Base-by-base conservation (phyloP, 345 rosid genomes). In the Toxicodendron radicans region DNA sequence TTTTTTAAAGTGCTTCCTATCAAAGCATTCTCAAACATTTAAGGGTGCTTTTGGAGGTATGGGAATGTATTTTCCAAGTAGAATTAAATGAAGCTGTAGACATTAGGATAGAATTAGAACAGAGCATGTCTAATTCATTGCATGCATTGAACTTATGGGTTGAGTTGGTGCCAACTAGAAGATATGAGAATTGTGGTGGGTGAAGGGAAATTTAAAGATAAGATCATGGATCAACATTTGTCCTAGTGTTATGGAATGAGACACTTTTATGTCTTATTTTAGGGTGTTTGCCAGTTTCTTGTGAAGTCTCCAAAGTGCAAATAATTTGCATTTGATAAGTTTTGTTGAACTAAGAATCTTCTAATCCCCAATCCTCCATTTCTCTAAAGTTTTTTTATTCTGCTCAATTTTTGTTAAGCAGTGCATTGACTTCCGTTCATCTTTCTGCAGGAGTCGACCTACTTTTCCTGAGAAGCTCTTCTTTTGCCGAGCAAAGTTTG, bases 401-500 rank as follows among this genome's bases (percentile, higher is more conserved):
- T 24, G 7, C 17, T 13, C 21, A 60, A 1, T 11, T 3, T 10
- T 12, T 10, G 38, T 17, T 17, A 27, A 10, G 46, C 18, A 17
- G 52, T 4, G 17, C 53, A 49, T 49, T 49, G 0, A 49, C 5
- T 49, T 49, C 53, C 53, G 49, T 63, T 62, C 72, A 21, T 21
- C 21, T 20, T 52, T 46, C 38, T 38, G 23, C 77, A 83, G 86
- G 75, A 56, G 33, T 45, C 75, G 38, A 63, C 33, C 61, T 66
- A 72, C 51, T 30, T 75, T 73, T 30, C 74, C 79, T 0, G 72
- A 17, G 46, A 83, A 79, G 73, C 72, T 78, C 62, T 71, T 77
- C 64, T 64, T 77, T 27, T 79, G 79, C 77, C 83, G 27, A 63
- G 77, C 78, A 48, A 79, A 77, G 59, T 66, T 64, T 58, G 85